Evolutionary conservation across 2,329 filamentous ascomycete species (phyloP), one percentile per base, ranked within the genome.

Genomic region (Septoria linicola): DNA sequence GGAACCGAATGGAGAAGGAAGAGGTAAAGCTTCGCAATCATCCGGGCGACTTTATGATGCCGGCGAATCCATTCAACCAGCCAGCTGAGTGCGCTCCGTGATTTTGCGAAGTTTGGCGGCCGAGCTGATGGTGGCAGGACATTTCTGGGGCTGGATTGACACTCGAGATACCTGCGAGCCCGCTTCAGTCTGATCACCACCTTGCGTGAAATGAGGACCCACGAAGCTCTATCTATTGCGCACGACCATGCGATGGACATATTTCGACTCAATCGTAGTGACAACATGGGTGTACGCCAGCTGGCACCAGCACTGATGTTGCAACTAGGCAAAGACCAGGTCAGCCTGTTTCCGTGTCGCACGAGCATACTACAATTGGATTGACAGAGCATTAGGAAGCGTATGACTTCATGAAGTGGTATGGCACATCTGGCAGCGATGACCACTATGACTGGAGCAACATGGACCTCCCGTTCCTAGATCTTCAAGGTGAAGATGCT

Each of bases 371-470:
- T n/a, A n/a, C n/a, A n/a, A n/a, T n/a, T n/a, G n/a, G n/a, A n/a
- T n/a, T n/a, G n/a, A n/a, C n/a, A n/a, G n/a, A n/a, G n/a, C n/a
- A n/a, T n/a, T n/a, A n/a, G n/a, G n/a, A 53, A 14, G 51, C 51
- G 14, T 53, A 49, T 34, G 44, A 53, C 32, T 53, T 53, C 39
- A 42, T 53, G 14, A 53, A 53, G 40, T 53, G 51, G 44, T 25
- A 45, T 7, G 40, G 17, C 7, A 54, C 51, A n/a, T 13, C 45
- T 23, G 43, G 35, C 2, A 7, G 32, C 11, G 40, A 45, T 14
- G 7, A 8, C 11, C 23, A 49, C 8, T 37, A 49, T 23, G 44
- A 49, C 20, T 44, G 37, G 27, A 36, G 42, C 10, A 27, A 53
- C 23, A 32, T 44, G 16, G 21, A 25, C 11, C 14, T 45, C 10